Evolutionary conservation across 176 grass and related monocot genomes (phyloP).

Genomic region (Avena atlantica): DNA sequence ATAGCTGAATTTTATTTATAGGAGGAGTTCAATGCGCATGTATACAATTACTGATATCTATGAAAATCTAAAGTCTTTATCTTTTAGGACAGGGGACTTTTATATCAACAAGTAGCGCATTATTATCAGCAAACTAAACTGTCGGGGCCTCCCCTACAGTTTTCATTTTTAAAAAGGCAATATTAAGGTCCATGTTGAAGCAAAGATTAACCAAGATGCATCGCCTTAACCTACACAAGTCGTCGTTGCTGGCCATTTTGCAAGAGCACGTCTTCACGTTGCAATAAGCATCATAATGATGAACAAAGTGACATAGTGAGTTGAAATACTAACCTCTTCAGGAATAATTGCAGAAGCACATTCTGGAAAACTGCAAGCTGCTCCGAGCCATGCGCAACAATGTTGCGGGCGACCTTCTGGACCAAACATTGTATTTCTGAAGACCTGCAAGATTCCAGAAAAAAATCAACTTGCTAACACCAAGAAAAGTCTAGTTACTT

Average conservation of each 20-base stretch:
- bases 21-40: constrained; percentile 13
- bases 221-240: constrained; percentile 25
- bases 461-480: constrained; percentile 44
- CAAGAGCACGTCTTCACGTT: constrained; percentile 24
- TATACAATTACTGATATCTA: constrained; percentile 35
- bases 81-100: constrained; percentile 2
- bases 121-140: too few species aligned
- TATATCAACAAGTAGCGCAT: not conserved
- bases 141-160: not conserved
- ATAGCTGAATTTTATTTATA: not conserved
- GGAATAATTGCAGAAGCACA: constrained; percentile 92
- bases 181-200: constrained; percentile 14
- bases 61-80: constrained; percentile 9
- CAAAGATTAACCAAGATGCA: constrained; percentile 28
- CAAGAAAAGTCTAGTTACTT: constrained; percentile 25
- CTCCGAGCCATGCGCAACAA: constrained; percentile 98
- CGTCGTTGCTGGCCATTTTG: constrained; percentile 13
- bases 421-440: constrained; percentile 99
- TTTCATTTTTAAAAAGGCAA: not conserved
- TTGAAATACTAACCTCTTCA: constrained; percentile 76
- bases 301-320: constrained; percentile 20
- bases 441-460: constrained; percentile 65
- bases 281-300: constrained; percentile 23
- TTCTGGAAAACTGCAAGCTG: constrained; percentile 97
- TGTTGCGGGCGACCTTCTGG: constrained; percentile 95